Evolutionary conservation across 1,284 basidiomycete genomes (phyloP), one percentile per base, ranked within the genome.

Genomic region (Volvariella surrecta): DNA sequence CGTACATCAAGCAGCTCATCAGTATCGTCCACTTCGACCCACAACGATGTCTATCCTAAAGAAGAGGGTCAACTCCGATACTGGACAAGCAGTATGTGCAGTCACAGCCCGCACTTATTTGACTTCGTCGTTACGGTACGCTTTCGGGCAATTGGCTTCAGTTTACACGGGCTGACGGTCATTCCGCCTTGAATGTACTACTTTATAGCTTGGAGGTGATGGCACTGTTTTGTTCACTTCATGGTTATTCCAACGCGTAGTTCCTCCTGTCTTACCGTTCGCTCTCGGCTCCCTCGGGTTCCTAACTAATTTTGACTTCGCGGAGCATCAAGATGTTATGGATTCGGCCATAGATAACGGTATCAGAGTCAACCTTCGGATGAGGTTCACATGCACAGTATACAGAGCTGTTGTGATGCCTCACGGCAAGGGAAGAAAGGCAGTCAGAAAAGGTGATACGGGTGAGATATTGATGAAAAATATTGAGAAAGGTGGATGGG

Each of bases 161-260:
- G n/a, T n/a, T n/a, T n/a, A n/a, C n/a, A n/a, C n/a, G n/a, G n/a
- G n/a, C n/a, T n/a, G 6, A 11, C 11, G 6, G 6, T 28, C 24
- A 28, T 28, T 6, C 24, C 45, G 46, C 28, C 48, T 42, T 52
- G 51, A 31, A 37, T 45, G 7, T 15, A 15, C 9, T 15, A 9
- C 30, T 15, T 53, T 24, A 34, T 48, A 94, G 86, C 83, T 96
- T 47, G 96, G 96, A 37, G 96, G 96, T 13, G 96, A 99, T 60
- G 96, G 96, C 9, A 99, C 96, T 0, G 95, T 99, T 1, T 76
- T 99, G 16, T 99, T 98, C 68, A 97, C 96, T 3, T 99, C 96
- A 3, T 99, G 96, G 96, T 73, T 99, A 28, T 99, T 99, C 73
- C 96, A 99, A 60, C 82, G 84, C 50, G 92, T 98, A 56, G 96